These are phyloP conservation scores for Corylus heterophylla DNA, from an alignment of 306 rosid genomes.

Conservation along the genomic window DNA sequence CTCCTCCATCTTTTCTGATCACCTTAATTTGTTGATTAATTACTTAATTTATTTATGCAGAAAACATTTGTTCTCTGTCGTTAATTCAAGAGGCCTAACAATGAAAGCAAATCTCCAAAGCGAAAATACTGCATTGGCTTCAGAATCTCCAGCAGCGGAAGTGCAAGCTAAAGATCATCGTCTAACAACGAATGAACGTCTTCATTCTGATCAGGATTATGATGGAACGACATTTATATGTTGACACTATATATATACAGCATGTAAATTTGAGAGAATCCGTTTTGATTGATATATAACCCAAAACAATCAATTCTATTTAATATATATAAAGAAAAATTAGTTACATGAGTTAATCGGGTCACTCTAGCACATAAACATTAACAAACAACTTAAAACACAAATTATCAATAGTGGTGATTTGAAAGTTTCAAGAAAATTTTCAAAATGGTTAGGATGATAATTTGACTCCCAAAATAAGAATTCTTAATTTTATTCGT, in stretches of 20 bases:
- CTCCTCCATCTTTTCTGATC: not conserved
- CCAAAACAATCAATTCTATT: too few relatives aligned
- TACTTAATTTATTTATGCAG: constrained; percentile 39
- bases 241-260: not conserved
- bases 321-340: too few relatives aligned
- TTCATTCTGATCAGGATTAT: constrained; percentile 25
- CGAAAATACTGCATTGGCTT: constrained; percentile 18
- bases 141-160: constrained; percentile 45
- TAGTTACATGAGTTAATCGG: too few relatives aligned
- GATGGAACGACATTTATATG: constrained; percentile 45
- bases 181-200: not conserved
- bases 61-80: constrained; percentile 83
- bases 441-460: too few relatives aligned
- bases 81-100: constrained; percentile 59
- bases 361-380: too few relatives aligned
- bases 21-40: not conserved
- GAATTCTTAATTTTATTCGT: too few relatives aligned
- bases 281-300: too few relatives aligned
- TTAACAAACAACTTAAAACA: too few relatives aligned
- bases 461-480: too few relatives aligned
- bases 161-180: constrained; percentile 36
- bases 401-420: too few relatives aligned
- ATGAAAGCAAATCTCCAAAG: not conserved
- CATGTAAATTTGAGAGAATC: too few relatives aligned
- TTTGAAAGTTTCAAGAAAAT: too few relatives aligned